Conservation (phyloP, 148 eudicot genomes). For the Nyssa sinensis region DNA sequence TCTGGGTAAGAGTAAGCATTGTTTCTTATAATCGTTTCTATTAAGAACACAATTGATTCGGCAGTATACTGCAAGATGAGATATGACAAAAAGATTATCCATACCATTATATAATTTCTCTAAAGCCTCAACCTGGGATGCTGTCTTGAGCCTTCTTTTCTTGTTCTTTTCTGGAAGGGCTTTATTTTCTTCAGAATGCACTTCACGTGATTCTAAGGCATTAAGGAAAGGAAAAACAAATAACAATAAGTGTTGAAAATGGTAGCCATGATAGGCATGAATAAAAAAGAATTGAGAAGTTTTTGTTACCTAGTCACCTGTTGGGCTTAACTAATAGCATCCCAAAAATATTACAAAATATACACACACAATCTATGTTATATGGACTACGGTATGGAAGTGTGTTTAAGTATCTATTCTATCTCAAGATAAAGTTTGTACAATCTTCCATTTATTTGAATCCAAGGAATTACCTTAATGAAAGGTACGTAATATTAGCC, state of each 20-base stretch:
- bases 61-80: neutral
- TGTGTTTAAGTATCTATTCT: no score
- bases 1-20: constrained; percentile 42
- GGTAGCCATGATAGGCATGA: neutral
- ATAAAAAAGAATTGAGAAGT: neutral
- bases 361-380: no score
- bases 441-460: no score
- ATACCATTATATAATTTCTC: constrained; percentile 85
- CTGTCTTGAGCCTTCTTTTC: constrained; percentile 75
- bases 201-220: constrained; percentile 44
- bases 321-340: neutral
- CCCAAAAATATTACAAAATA: neutral
- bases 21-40: neutral
- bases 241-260: neutral
- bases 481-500: no score
- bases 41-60: neutral
- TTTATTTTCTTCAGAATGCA: constrained; percentile 63
- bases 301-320: neutral
- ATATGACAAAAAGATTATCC: constrained; percentile 1
- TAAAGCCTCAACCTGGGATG: constrained; percentile 69
- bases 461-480: no score
- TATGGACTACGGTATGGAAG: neutral
- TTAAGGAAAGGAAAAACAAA: constrained; percentile 1
- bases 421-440: no score
- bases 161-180: constrained; percentile 60